Conservation (phyloP, 768 basidiomycete genomes). For the Termitomyces sp. region DNA sequence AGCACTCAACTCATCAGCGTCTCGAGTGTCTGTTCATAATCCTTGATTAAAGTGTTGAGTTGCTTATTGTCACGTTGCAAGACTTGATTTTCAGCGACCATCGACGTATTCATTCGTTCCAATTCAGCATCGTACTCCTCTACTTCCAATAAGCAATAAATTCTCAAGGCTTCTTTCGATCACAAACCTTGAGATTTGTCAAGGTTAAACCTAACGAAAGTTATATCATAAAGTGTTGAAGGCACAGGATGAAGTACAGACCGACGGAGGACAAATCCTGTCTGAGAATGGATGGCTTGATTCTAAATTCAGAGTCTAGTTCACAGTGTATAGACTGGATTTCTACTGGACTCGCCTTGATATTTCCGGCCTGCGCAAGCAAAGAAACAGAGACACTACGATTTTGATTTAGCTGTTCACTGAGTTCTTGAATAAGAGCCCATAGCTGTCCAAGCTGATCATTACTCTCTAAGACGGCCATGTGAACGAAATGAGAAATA, state of each 20-base stretch:
- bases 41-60: constrained; percentile 82
- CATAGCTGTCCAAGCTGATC: constrained; percentile 50
- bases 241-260: constrained; percentile 24
- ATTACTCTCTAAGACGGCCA: constrained; percentile 33
- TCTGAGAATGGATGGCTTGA: constrained; percentile 85
- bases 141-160: constrained; percentile 26
- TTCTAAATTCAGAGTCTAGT: constrained; percentile 35
- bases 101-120: constrained; percentile 78
- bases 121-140: constrained; percentile 89
- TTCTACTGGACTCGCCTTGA: constrained; percentile 56
- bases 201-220: constrained; percentile 63
- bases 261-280: constrained; percentile 88
- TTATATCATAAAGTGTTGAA: neutral
- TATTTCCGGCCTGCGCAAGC: constrained; percentile 64
- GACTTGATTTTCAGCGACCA: constrained; percentile 76
- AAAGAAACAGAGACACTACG: constrained; percentile 64
- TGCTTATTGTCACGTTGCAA: constrained; percentile 96
- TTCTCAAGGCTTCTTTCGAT: neutral
- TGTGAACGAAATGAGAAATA: neutral
- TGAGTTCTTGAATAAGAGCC: constrained; percentile 69
- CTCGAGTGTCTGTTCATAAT: constrained; percentile 96
- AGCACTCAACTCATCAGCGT: constrained; percentile 71
- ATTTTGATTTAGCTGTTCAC: constrained; percentile 80
- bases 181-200: constrained; percentile 76
- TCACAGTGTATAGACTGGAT: neutral